Conservation (phyloP, 176 grass and related monocot genomes). For the Poa annua region DNA sequence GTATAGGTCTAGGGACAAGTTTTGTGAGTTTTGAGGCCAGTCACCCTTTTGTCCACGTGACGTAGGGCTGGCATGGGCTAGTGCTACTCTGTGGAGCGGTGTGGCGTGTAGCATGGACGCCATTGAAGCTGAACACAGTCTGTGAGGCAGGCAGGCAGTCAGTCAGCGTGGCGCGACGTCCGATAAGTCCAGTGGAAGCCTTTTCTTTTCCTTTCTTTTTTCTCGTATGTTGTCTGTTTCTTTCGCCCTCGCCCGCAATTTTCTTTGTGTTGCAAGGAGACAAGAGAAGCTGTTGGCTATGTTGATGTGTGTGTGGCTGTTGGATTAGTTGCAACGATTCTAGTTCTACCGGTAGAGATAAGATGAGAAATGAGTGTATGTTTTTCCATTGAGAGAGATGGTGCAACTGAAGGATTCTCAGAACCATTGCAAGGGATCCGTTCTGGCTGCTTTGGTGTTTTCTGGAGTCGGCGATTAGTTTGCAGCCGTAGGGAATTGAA, state of each 20-base stretch:
- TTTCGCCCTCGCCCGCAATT: background rate
- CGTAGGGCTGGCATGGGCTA: background rate
- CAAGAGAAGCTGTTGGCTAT: too few species aligned
- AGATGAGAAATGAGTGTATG: background rate
- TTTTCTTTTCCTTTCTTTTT: background rate
- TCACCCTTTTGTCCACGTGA: background rate
- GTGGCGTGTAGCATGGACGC: background rate
- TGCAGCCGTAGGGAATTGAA: too few species aligned
- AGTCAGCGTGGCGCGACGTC: conserved; percentile 37
- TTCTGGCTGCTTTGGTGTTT: background rate
- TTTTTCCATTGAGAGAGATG: background rate
- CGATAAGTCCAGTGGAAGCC: conserved; percentile 36
- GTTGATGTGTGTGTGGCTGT: conserved; percentile 26
- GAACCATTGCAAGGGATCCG: background rate
- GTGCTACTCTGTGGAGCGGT: background rate
- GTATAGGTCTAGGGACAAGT: too few species aligned
- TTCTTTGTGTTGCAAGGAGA: background rate
- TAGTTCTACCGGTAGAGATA: background rate
- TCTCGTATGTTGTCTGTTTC: background rate
- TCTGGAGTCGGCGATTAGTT: too few species aligned
- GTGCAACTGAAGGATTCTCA: background rate
- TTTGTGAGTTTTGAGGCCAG: background rate
- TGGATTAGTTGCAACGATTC: conserved; percentile 50
- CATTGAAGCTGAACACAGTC: background rate
- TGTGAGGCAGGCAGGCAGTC: conserved; percentile 4